Evolutionary conservation across 2,329 filamentous ascomycete species (phyloP).

Genomic region (Phaeoacremonium minimum): DNA sequence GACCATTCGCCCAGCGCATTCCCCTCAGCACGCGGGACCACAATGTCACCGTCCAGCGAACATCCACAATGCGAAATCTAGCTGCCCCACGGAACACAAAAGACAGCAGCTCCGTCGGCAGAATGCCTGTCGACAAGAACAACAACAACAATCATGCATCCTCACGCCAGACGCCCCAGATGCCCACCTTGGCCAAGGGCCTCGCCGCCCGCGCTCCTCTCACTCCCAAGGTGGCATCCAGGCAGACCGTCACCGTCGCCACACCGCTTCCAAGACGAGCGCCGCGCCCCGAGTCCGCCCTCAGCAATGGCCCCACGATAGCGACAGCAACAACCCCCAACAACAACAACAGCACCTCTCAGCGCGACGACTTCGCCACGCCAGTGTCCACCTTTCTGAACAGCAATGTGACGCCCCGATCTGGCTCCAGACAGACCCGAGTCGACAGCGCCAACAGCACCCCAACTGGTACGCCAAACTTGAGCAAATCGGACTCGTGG

Average conservation of each 20-base stretch:
- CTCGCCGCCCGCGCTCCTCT: constrained; percentile 39
- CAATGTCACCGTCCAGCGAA: constrained; percentile 32
- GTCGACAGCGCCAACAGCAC: constrained; percentile 66
- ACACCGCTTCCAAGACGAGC: constrained; percentile 36
- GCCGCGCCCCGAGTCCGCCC: constrained; percentile 13
- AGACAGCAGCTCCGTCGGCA: too few relatives aligned
- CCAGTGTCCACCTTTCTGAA: constrained; percentile 53
- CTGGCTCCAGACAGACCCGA: constrained; percentile 67
- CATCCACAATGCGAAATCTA: constrained; percentile 17
- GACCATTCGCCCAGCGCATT: constrained; percentile 9
- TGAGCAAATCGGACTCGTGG: constrained; percentile 37
- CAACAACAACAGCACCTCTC: constrained; percentile 14
- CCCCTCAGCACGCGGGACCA: constrained; percentile 26
- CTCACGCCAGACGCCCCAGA: constrained; percentile 49
- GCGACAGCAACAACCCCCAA: constrained; percentile 23
- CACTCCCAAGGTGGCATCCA: constrained; percentile 51
- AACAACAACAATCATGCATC: constrained; percentile 39
- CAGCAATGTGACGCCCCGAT: constrained; percentile 74
- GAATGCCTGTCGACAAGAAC: constrained; percentile 8
- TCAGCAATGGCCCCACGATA: constrained; percentile 7
- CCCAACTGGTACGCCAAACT: constrained; percentile 55
- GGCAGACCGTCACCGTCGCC: constrained; percentile 27
- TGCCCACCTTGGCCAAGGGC: constrained; percentile 62
- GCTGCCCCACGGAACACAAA: constrained; percentile 17
- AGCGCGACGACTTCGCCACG: constrained; percentile 46